A percentile compares a stretch with the other conserved stretches of the same genome.
Conservation (phyloP, 202 grass and related monocot species). For the Dendrocalamus latiflorus region DNA sequence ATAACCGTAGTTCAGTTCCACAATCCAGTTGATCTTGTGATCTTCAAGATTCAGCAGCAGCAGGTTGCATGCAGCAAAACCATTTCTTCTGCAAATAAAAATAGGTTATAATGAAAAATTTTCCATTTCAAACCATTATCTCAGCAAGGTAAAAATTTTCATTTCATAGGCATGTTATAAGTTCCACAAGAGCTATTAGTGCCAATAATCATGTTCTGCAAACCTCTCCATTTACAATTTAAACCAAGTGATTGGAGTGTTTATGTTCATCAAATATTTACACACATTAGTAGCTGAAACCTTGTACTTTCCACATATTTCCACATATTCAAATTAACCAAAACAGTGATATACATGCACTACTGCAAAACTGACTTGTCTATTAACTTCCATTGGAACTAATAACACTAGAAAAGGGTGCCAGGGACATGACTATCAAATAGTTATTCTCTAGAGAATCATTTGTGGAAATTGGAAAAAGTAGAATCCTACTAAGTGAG, state of each 20-base stretch:
- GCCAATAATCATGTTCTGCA: not conserved
- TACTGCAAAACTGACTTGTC: not conserved
- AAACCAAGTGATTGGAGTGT: not conserved
- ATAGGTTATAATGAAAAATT: not conserved
- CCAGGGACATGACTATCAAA: too few relatives aligned
- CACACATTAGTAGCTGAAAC: not conserved
- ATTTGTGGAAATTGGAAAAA: not conserved
- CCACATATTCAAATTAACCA: not conserved
- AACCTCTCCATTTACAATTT: not conserved
- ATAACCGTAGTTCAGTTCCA: not conserved
- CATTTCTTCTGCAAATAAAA: slow-evolving; percentile 17
- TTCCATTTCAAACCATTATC: not conserved
- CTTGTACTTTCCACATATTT: not conserved
- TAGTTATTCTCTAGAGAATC: too few relatives aligned
- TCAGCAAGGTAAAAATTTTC: not conserved
- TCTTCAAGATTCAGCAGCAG: slow-evolving; percentile 11
- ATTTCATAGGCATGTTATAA: not conserved
- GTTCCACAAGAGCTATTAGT: not conserved
- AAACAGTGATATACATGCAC: not conserved
- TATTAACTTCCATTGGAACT: not conserved
- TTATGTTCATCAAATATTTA: not conserved
- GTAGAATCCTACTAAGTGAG: not conserved
- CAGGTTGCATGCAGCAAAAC: slow-evolving; percentile 15
- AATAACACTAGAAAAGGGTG: not conserved
- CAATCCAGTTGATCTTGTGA: not conserved